Evolutionary conservation across 345 rosid genomes (phyloP).

Genomic region (Sisymbrium irio): DNA sequence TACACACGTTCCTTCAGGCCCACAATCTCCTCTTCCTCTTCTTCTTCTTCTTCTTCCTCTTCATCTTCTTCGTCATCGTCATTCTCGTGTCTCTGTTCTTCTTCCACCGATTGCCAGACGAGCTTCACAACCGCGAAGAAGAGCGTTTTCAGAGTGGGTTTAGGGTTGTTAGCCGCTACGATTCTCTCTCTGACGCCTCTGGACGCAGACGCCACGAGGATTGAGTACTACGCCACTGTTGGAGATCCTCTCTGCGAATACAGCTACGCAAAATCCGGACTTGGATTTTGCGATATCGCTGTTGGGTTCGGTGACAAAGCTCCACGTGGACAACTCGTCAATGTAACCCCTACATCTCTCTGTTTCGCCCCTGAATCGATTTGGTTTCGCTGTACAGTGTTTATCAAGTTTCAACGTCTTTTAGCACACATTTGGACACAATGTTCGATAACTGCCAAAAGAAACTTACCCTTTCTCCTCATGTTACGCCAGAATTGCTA

Average conservation of each 20-base stretch:
- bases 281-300: constrained; percentile 77
- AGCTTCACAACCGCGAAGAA: constrained; percentile 30
- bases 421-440: not conserved
- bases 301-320: constrained; percentile 66
- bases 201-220: constrained; percentile 80
- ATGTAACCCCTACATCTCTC: too few species aligned
- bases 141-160: constrained; percentile 43
- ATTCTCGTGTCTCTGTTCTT: constrained; percentile 38
- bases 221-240: constrained; percentile 82
- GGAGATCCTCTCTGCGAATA: constrained; percentile 80
- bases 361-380: too few species aligned
- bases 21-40: constrained; percentile 14
- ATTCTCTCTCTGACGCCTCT: constrained; percentile 57
- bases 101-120: constrained; percentile 23
- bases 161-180: constrained; percentile 72
- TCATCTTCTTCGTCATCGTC: constrained; percentile 16
- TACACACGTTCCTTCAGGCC: constrained; percentile 19
- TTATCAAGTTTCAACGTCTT: too few species aligned
- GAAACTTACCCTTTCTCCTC: not conserved
- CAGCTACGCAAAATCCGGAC: constrained; percentile 68
- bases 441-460: constrained; percentile 24
- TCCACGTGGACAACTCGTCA: constrained; percentile 70
- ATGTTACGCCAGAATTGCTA: not conserved
- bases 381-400: too few species aligned
- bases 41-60: too few species aligned